phyloP scores from a whole-genome alignment of 768 basidiomycete genomes.

The Suillus subaureus region DNA sequence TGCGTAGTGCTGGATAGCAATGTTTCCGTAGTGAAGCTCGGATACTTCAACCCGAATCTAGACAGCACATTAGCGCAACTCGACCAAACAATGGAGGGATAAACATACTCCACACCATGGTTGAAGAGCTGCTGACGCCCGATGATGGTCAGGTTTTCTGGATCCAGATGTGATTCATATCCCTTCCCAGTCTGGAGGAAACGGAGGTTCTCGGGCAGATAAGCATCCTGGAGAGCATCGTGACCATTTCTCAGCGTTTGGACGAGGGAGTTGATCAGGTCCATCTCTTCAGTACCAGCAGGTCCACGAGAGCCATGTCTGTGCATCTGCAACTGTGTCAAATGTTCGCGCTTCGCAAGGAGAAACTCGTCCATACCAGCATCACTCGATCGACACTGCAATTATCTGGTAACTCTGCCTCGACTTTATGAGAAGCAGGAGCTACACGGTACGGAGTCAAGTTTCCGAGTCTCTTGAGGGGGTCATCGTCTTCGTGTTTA shows the following conservation, averaged over 20 bases:
- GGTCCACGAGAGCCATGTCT: constrained; percentile 45
- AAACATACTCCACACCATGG: constrained; percentile 39
- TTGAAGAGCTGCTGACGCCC: constrained; percentile 43
- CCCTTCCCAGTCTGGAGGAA: constrained; percentile 38
- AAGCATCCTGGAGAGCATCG: constrained; percentile 25
- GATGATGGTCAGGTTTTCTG: constrained; percentile 38
- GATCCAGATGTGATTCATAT: constrained; percentile 35
- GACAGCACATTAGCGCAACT: background rate
- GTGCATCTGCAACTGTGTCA: constrained; percentile 34
- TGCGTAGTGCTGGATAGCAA: constrained; percentile 18
- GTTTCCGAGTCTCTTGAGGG: constrained; percentile 27
- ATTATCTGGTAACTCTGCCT: constrained; percentile 29
- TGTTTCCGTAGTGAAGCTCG: constrained; percentile 20
- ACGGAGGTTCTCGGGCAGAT: constrained; percentile 34
- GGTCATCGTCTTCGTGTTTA: background rate
- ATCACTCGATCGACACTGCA: constrained; percentile 36
- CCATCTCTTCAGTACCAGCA: constrained; percentile 24
- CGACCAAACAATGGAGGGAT: background rate
- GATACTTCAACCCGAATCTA: constrained; percentile 27
- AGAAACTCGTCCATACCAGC: constrained; percentile 22
- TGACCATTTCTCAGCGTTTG: constrained; percentile 30
- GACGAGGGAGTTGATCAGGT: constrained; percentile 35
- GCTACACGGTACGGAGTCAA: constrained; percentile 33
- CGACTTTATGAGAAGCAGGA: constrained; percentile 27
- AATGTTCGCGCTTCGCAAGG: background rate